phyloP scores from a whole-genome alignment of 768 basidiomycete genomes.

The Boletus reticuloceps region DNA sequence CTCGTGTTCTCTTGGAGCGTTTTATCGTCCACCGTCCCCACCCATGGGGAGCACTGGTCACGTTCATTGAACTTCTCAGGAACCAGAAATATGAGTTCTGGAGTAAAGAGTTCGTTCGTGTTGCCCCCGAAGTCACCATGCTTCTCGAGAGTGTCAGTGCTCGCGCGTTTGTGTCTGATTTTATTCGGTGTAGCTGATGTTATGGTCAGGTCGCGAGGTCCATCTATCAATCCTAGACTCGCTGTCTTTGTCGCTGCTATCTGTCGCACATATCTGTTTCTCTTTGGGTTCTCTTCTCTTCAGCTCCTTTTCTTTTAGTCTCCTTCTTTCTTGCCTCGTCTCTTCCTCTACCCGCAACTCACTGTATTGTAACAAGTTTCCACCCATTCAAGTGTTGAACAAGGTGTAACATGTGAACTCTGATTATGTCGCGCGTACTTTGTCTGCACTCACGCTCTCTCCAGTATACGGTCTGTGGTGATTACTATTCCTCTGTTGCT shows the following conservation, averaged over 20 bases:
- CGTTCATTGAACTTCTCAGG: slow-evolving; percentile 90
- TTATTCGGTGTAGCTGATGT: not conserved
- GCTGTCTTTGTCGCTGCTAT: slow-evolving; percentile 67
- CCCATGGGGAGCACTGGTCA: slow-evolving; percentile 92
- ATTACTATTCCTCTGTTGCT: slow-evolving; percentile 12
- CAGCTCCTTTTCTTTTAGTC: not conserved
- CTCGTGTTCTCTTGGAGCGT: slow-evolving; percentile 88
- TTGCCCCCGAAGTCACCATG: slow-evolving; percentile 83
- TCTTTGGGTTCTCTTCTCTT: slow-evolving; percentile 51
- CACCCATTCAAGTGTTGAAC: slow-evolving; percentile 57
- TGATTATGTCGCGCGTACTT: slow-evolving; percentile 34
- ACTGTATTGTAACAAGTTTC: slow-evolving; percentile 81
- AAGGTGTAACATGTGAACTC: slow-evolving; percentile 49
- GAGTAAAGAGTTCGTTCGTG: slow-evolving; percentile 81
- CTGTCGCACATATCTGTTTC: slow-evolving; percentile 74
- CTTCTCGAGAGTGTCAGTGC: slow-evolving; percentile 76
- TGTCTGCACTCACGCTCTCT: slow-evolving; percentile 12
- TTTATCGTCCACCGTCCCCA: slow-evolving; percentile 94
- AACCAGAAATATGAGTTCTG: slow-evolving; percentile 91
- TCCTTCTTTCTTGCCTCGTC: slow-evolving; percentile 17
- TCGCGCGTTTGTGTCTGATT: not conserved
- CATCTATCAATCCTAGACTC: slow-evolving; percentile 75
- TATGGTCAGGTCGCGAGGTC: slow-evolving; percentile 64
- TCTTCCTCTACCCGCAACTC: slow-evolving; percentile 44
- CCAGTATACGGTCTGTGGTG: slow-evolving; percentile 12